These are phyloP conservation scores for Cenchrus americanus DNA, from an alignment of 176 grass and related monocot species.

Conservation along the genomic window DNA sequence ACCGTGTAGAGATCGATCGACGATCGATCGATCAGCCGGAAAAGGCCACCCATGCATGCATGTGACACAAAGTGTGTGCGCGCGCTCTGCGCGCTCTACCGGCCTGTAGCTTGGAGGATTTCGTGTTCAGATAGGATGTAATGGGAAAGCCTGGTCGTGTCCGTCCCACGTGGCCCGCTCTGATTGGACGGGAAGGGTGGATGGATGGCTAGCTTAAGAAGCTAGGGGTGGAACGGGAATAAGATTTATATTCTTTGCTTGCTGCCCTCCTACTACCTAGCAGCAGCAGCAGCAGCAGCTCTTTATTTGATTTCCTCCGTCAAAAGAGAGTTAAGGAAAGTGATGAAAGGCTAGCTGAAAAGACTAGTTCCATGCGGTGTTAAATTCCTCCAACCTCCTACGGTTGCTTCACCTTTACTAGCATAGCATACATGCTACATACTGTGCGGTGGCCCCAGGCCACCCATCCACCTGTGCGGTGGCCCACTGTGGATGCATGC, in stretches of 20 bases:
- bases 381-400: conserved; percentile 55
- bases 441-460: conserved; percentile 13
- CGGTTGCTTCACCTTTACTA: conserved; percentile 53
- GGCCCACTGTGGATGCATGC: conserved; percentile 22
- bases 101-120: neutral
- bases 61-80: conserved; percentile 40
- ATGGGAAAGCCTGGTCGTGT: conserved; percentile 41
- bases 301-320: neutral
- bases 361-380: conserved; percentile 57
- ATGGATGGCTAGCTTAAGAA: no score
- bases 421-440: conserved; percentile 20
- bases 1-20: neutral
- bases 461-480: conserved; percentile 32
- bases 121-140: conserved; percentile 45
- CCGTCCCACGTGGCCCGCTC: neutral
- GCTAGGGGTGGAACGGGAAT: conserved; percentile 21
- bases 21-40: neutral
- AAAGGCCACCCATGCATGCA: conserved; percentile 28
- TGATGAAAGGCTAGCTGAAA: conserved; percentile 57
- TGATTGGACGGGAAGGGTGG: conserved; percentile 3
- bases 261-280: conserved; percentile 30
- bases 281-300: neutral
- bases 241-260: conserved; percentile 66
- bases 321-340: conserved; percentile 32
- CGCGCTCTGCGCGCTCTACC: no score